Base-by-base conservation (phyloP, 331 rosid species). In the Cydonia oblonga region DNA sequence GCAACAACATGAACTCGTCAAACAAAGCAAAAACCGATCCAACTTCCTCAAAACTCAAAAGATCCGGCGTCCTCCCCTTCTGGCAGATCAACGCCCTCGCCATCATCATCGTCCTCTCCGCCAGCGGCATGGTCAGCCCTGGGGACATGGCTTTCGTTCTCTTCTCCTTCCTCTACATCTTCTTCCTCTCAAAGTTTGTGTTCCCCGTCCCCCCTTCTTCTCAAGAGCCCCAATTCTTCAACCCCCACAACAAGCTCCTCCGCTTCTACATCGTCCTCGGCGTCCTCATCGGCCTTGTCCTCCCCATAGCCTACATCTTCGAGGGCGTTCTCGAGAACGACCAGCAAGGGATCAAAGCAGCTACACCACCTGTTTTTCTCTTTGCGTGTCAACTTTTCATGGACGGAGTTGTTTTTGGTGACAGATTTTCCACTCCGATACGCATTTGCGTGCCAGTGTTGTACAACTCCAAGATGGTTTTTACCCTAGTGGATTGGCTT, bases 341-440 rank as follows among this genome's bases (percentile, higher is more conserved):
- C 73, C 83, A 84, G 54, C 80, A 86, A 80, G 97, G 97, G 6
- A 85, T 89, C 40, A 80, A 82, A 24, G 98, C 92, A 9, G 98
- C 98, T 9, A 67, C 87, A 46, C 97, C 97, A 3, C 97, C 91
- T 71, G 86, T 93, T 58, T 89, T 91, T 40, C 90, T 91, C 12
- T 78, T 93, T 68, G 86, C 96, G 0, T 89, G 92, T 56, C 97
- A 91, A 71, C 84, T 86, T n/a, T 91, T 93, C 82, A 87, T 89
- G 96, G 98, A 91, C 74, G 98, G 92, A 2, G 54, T 88, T 25
- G 89, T 83, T 7, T 81, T 78, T 76, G 70, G 81, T 0, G 87
- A 69, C 23, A 26, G 78, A 3, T 89, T 87, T 61, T 90, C 98
- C 38, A 63, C 80, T 0, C 97, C 96, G 5, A 71, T 87, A 14